These are phyloP conservation scores for Amanita phalloides DNA, from an alignment of 768 basidiomycete species.

Conservation along the genomic window DNA sequence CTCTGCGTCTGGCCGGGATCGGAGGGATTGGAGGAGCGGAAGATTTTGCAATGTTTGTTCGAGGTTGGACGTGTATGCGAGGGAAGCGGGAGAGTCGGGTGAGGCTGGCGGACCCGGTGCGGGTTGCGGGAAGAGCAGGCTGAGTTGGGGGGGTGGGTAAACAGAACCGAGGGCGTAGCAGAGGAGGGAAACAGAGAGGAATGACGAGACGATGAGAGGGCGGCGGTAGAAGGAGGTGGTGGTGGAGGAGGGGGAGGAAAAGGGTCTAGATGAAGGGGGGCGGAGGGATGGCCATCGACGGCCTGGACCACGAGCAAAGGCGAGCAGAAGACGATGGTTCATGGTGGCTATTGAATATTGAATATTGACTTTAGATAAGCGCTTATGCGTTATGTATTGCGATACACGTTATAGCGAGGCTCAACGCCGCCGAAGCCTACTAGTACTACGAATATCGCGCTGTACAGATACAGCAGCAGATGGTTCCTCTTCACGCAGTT, in stretches of 20 bases:
- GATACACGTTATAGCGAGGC: too few relatives aligned
- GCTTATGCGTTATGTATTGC: too few relatives aligned
- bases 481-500: too few relatives aligned
- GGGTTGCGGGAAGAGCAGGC: conserved; percentile 64
- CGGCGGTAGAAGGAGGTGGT: neutral
- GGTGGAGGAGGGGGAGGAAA: neutral
- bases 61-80: conserved; percentile 44
- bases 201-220: neutral
- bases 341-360: too few relatives aligned
- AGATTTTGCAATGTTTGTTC: conserved; percentile 63
- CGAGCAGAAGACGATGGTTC: too few relatives aligned
- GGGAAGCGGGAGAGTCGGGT: conserved; percentile 44
- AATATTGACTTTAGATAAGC: too few relatives aligned
- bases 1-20: conserved; percentile 35
- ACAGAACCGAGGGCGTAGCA: conserved; percentile 51
- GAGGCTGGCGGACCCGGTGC: conserved; percentile 59
- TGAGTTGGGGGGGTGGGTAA: conserved; percentile 56
- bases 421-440: too few relatives aligned
- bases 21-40: conserved; percentile 39
- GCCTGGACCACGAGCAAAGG: neutral
- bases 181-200: conserved; percentile 20
- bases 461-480: too few relatives aligned
- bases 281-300: neutral
- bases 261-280: neutral
- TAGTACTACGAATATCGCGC: too few relatives aligned